A percentile compares a stretch with the other conserved stretches of the same genome.
Conservation (phyloP, 441 rosid genomes). For the Viola pubescens region DNA sequence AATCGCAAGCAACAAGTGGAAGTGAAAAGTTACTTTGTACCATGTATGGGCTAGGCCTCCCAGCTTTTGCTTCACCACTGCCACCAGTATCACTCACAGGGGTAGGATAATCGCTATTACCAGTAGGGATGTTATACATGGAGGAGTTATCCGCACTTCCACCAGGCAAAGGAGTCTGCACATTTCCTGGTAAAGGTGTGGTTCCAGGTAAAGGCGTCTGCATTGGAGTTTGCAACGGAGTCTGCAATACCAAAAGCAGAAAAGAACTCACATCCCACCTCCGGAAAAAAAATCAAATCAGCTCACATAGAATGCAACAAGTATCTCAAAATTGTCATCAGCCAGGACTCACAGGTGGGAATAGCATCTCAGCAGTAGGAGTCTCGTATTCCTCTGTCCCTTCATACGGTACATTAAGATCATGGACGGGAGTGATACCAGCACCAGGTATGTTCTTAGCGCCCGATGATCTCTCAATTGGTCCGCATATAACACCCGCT, state of each 20-base stretch:
- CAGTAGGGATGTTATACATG: constrained; percentile 88
- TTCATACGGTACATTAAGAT: constrained; percentile 92
- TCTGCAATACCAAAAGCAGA: constrained; percentile 35
- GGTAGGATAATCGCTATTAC: constrained; percentile 73
- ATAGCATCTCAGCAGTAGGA: constrained; percentile 90
- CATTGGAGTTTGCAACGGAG: constrained; percentile 78
- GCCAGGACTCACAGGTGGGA: constrained; percentile 63
- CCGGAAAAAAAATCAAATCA: background rate
- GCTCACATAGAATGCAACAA: background rate
- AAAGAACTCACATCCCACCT: constrained; percentile 8
- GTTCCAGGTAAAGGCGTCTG: constrained; percentile 70
- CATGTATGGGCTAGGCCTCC: constrained; percentile 77
- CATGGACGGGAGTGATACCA: constrained; percentile 65
- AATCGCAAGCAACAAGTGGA: background rate
- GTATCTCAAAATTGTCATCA: background rate
- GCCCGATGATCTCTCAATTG: constrained; percentile 57
- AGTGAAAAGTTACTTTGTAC: constrained; percentile 30
- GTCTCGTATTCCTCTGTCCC: constrained; percentile 93
- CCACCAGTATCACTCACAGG: constrained; percentile 57
- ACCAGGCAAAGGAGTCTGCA: constrained; percentile 33
- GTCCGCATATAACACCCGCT: constrained; percentile 64
- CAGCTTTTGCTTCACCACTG: constrained; percentile 51
- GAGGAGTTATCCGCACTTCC: constrained; percentile 61
- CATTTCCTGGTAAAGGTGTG: constrained; percentile 66
- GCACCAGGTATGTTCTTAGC: constrained; percentile 51